These are phyloP conservation scores for Sporothrix inflata DNA, from an alignment of 2,329 filamentous ascomycete genomes.

Conservation along the genomic window DNA sequence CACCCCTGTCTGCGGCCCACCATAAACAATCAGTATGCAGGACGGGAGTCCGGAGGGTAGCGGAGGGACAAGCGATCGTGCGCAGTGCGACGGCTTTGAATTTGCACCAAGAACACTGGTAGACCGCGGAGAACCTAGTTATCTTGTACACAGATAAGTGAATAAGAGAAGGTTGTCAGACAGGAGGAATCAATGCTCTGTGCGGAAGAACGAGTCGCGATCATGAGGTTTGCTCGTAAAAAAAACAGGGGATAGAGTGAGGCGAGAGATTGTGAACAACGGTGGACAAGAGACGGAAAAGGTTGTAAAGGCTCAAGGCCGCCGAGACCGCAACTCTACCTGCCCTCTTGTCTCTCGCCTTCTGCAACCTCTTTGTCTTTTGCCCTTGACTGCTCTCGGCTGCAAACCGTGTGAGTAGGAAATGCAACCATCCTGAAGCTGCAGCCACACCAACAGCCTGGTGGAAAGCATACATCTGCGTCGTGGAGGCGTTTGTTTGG, in stretches of 20 bases:
- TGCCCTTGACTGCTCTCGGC: constrained; percentile 12
- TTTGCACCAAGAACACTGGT: neutral
- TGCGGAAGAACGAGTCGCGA: neutral
- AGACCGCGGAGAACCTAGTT: neutral
- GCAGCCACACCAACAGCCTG: neutral
- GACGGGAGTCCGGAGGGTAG: neutral
- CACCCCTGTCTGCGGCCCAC: neutral
- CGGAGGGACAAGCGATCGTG: neutral
- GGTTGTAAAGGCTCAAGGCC: neutral
- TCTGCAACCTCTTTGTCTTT: constrained; percentile 12
- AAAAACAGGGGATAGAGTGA: neutral
- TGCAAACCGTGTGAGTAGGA: neutral
- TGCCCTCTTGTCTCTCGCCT: neutral
- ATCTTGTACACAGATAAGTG: constrained; percentile 10
- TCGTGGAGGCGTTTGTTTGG: neutral
- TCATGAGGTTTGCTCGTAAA: neutral
- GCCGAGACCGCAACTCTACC: neutral
- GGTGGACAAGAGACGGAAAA: neutral
- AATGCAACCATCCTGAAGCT: constrained; percentile 23
- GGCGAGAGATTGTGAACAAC: neutral
- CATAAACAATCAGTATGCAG: neutral
- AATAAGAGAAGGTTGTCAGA: neutral
- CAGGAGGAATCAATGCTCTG: neutral
- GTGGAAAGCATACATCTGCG: neutral
- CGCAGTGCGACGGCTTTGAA: neutral